phyloP scores from a whole-genome alignment of 192 early-diverging fungal genomes.

The Funneliformis geosporum region DNA sequence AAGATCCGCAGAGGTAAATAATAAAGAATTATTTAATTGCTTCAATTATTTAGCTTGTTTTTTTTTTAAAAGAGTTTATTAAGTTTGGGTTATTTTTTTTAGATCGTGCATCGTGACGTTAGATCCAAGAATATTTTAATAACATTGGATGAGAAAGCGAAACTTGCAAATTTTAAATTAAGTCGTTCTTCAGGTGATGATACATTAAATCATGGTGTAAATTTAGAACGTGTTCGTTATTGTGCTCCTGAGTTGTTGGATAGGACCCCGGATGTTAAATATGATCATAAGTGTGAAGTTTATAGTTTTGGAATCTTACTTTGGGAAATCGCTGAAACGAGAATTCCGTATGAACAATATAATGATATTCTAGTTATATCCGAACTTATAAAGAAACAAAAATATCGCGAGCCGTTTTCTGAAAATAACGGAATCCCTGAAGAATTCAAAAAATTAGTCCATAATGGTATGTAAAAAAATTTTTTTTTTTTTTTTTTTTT shows the following conservation, averaged over 20 bases:
- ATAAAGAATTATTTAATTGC: too few species aligned
- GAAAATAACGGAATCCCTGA: background rate
- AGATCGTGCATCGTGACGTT: constrained; percentile 24
- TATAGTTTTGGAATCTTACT: background rate
- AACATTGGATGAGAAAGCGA: background rate
- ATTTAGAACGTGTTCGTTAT: background rate
- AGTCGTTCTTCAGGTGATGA: background rate
- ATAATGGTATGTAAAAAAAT: background rate
- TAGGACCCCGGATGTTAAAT: background rate
- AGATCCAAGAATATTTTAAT: constrained; percentile 26
- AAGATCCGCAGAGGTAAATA: background rate
- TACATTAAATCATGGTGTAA: background rate
- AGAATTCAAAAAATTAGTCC: background rate
- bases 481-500: background rate
- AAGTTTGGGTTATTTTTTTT: too few species aligned
- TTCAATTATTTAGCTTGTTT: too few species aligned
- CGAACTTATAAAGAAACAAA: background rate
- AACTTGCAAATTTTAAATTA: constrained; percentile 29
- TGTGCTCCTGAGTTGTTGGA: background rate
- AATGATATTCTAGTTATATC: background rate
- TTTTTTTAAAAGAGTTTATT: too few species aligned
- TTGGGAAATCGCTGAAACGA: background rate
- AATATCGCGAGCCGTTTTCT: background rate
- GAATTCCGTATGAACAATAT: background rate
- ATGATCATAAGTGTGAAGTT: background rate